Evolutionary conservation across 768 basidiomycete genomes (phyloP), one percentile per base, ranked within the genome.

Genomic region (Pseudohyphozyma bogoriensis): DNA sequence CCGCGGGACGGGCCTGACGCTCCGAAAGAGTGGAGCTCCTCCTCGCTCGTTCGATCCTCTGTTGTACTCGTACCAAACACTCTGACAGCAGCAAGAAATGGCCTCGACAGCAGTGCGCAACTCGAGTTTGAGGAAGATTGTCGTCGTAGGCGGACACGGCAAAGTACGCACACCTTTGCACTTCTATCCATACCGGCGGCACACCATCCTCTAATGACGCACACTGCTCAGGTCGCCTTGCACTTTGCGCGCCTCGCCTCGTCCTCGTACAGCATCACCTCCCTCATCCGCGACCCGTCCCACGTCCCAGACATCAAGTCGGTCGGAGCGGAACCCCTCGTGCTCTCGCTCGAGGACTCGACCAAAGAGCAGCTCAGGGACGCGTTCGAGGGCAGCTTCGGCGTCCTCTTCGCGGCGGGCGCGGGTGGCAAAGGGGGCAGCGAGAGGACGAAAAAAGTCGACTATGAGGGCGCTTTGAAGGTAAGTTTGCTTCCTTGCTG

Each of bases 391-490:
- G 70, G 64, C 4, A 65, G 71, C 7, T 67, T 77, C 45, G 65
- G 70, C 24, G 76, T 79, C 22, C 66, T 77, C 54, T 79, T 76
- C 63, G 64, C 75, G 22, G 78, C 78, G 1, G 78, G 78, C 13
- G 80, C 83, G 0, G 83, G 83, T 0, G 81, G 81, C 0, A 81
- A 81, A 65, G 83, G 81, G 10, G 79, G 79, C 0, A 47, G 56
- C 28, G 71, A 73, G 52, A 35, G 76, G 42, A 83, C 81, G 4
- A 79, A 78, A 69, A 76, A 74, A 32, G 83, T 85, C 9, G 77
- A 78, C 65, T 81, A 80, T 64, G 80, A 83, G 51, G 84, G 83
- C 12, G 83, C 83, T 0, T 63, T 86, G 39, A 85, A 85, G 72
- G 79, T 84, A 10, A 12, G 54, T 36, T 3, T n/a, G n/a, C n/a